Evolutionary conservation across 2,329 filamentous ascomycete genomes (phyloP).

Genomic region (Pseudogymnoascus sp.): DNA sequence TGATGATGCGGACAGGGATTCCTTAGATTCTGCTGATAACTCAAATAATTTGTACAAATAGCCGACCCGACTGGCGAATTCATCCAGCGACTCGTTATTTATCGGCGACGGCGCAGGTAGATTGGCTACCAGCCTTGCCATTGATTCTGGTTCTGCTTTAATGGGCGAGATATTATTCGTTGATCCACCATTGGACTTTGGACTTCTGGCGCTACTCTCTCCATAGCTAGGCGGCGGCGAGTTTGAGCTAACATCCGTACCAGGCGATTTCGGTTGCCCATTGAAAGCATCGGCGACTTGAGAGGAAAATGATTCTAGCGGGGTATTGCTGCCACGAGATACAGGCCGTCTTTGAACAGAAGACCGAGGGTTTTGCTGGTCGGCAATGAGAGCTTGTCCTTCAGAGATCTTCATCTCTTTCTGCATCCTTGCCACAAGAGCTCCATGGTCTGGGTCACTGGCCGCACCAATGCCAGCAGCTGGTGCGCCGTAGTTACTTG

Average conservation of each 20-base stretch:
- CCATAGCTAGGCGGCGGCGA: neutral
- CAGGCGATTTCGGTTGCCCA: neutral
- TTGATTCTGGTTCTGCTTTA: conserved; percentile 10
- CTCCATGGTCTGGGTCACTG: conserved; percentile 14
- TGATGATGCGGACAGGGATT: conserved; percentile 54
- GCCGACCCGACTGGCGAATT: conserved; percentile 62
- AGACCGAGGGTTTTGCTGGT: conserved; percentile 1
- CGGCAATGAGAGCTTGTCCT: conserved; percentile 30
- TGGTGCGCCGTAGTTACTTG: neutral
- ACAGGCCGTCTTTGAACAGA: conserved; percentile 22
- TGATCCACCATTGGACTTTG: neutral
- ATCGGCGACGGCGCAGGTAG: conserved; percentile 30
- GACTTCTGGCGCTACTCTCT: neutral
- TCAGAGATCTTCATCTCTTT: conserved; percentile 23
- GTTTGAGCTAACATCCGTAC: neutral
- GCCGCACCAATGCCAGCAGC: neutral
- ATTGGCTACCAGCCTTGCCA: neutral
- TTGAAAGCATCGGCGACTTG: neutral
- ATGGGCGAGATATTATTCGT: neutral
- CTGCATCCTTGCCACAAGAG: conserved; percentile 11
- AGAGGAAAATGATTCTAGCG: neutral
- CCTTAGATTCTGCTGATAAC: conserved; percentile 66
- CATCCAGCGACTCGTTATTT: conserved; percentile 57
- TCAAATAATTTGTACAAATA: conserved; percentile 71
- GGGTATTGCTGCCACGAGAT: neutral